A percentile compares a stretch with the other conserved stretches of the same genome.
These are phyloP conservation scores for Podospora fimiseda DNA, from an alignment of 495 filamentous ascomycete genomes.

Conservation along the genomic window DNA sequence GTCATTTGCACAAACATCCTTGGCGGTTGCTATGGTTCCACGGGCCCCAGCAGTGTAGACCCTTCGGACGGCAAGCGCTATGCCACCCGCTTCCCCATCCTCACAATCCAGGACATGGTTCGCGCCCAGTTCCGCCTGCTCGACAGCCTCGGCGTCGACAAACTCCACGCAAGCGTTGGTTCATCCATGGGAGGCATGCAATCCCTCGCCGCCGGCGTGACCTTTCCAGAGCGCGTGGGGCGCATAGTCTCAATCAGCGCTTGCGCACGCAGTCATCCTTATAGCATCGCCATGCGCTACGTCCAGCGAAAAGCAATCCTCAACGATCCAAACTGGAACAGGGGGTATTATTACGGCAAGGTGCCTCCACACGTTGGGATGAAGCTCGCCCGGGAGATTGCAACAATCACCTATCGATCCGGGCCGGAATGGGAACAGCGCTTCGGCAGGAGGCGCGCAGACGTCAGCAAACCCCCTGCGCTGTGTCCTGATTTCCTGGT, in stretches of 20 bases:
- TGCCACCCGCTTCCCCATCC: conserved; percentile 91
- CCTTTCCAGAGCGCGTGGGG: conserved; percentile 75
- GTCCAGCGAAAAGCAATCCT: conserved; percentile 96
- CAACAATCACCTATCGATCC: conserved; percentile 93
- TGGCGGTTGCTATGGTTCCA: conserved; percentile 94
- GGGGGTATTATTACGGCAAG: conserved; percentile 89
- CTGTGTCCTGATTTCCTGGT: conserved; percentile 96
- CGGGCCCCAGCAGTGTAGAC: conserved; percentile 81
- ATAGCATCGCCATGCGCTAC: conserved; percentile 98
- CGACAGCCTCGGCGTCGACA: conserved; percentile 69
- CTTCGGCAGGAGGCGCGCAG: conserved; percentile 83
- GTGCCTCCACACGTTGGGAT: conserved; percentile 93
- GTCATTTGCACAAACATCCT: conserved; percentile 96
- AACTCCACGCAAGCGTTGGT: conserved; percentile 86
- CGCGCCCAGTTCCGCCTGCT: conserved; percentile 88
- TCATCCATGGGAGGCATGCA: conserved; percentile 99
- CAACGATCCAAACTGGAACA: conserved; percentile 96
- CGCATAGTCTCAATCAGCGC: conserved; percentile 86
- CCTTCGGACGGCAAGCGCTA: conserved; percentile 83
- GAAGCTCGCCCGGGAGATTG: conserved; percentile 96
- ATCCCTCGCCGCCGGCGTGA: conserved; percentile 79
- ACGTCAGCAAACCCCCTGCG: conserved; percentile 77
- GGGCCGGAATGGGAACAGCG: conserved; percentile 97
- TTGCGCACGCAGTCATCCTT: conserved; percentile 91
- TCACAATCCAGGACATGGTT: conserved; percentile 98